Evolutionary conservation across 108 stramenopile genomes (phyloP).

Genomic region (Conticribra guillardii): DNA sequence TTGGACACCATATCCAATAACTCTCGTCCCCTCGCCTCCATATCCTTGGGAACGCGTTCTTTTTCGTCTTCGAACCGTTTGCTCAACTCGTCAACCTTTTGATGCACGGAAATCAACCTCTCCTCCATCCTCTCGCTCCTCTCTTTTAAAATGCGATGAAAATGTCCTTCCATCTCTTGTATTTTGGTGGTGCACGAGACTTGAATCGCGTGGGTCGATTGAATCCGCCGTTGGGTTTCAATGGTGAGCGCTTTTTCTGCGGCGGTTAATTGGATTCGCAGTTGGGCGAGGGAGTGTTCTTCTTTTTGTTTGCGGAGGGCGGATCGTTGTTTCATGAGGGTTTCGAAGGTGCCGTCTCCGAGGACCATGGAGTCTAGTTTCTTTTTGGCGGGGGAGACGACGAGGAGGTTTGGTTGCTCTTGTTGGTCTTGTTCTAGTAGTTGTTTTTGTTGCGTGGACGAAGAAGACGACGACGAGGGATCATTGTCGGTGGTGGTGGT

Average conservation of each 20-base stretch:
- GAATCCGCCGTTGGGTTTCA: constrained; percentile 83
- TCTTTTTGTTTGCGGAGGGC: constrained; percentile 79
- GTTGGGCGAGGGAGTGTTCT: constrained; percentile 78
- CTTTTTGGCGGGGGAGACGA: constrained; percentile 34
- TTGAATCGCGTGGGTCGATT: constrained; percentile 71
- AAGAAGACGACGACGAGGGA: too few species aligned
- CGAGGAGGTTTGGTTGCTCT: too few species aligned
- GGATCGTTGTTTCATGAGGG: constrained; percentile 73
- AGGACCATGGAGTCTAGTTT: constrained; percentile 43
- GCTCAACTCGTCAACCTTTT: constrained; percentile 66
- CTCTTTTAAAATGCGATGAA: constrained; percentile 60
- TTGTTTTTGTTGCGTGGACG: too few species aligned
- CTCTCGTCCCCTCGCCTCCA: constrained; percentile 58
- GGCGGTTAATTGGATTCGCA: constrained; percentile 70
- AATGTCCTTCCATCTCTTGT: constrained; percentile 67
- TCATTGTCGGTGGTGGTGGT: too few species aligned
- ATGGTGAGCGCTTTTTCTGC: constrained; percentile 74
- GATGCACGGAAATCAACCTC: constrained; percentile 57
- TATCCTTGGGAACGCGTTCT: constrained; percentile 48
- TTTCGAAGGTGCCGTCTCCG: constrained; percentile 64
- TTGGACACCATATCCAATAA: constrained; percentile 55
- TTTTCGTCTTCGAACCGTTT: constrained; percentile 64
- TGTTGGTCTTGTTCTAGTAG: too few species aligned
- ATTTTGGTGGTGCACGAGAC: constrained; percentile 62
- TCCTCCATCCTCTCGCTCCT: constrained; percentile 52